A percentile compares a stretch with the other conserved stretches of the same genome.
phyloP scores from a whole-genome alignment of 208 protist species.

The Trypanosoma congolense region DNA sequence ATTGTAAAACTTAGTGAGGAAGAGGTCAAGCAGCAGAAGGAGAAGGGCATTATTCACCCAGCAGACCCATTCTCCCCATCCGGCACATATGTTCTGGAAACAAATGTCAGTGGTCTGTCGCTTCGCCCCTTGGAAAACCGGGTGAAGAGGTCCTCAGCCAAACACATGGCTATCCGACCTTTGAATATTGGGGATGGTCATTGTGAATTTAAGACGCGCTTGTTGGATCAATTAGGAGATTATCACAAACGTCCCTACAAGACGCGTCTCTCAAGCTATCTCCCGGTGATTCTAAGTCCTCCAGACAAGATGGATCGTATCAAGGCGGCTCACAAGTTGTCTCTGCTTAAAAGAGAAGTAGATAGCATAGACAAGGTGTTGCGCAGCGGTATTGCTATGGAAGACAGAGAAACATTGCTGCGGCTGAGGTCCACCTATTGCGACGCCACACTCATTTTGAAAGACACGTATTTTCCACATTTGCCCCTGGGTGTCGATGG shows the following conservation, averaged over 20 bases:
- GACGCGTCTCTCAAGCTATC: conserved; percentile 27
- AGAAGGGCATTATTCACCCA: conserved; percentile 27
- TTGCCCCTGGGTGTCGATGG: conserved; percentile 15
- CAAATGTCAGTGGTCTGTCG: conserved; percentile 69
- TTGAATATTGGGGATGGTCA: conserved; percentile 23
- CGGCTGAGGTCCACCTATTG: conserved; percentile 32
- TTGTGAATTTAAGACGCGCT: conserved; percentile 2
- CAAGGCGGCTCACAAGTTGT: conserved; percentile 63
- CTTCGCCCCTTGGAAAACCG: conserved; percentile 62
- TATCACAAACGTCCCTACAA: conserved; percentile 53
- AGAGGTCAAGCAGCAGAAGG: conserved; percentile 31
- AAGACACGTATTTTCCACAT: conserved; percentile 65
- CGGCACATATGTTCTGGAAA: conserved; percentile 78
- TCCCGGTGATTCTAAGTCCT: conserved; percentile 53
- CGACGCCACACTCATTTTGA: conserved; percentile 34
- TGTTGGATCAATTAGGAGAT: conserved; percentile 33
- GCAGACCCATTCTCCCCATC: conserved; percentile 39
- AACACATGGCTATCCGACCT: conserved; percentile 41
- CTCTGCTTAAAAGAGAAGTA: conserved; percentile 44
- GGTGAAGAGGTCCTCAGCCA: conserved; percentile 46
- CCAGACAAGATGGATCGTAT: conserved; percentile 88
- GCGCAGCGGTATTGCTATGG: neutral
- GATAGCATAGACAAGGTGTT: conserved; percentile 28
- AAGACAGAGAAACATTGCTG: conserved; percentile 7
- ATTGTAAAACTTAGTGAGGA: conserved; percentile 48